phyloP scores from a whole-genome alignment of 495 filamentous ascomycete species.

The Lepidopterella palustris region DNA sequence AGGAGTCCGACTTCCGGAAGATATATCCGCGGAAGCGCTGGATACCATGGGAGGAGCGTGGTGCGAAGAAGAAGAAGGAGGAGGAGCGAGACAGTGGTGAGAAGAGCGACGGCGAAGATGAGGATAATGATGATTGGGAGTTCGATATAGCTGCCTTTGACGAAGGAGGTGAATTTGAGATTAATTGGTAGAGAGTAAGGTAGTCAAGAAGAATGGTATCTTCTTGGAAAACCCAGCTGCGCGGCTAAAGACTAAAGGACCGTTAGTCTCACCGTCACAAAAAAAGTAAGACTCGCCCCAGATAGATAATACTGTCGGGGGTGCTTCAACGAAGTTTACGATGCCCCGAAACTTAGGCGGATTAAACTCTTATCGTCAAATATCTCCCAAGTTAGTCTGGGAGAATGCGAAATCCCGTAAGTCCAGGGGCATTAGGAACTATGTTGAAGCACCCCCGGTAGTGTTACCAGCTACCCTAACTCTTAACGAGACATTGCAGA shows the following conservation, averaged over 20 bases:
- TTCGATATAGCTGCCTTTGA: neutral
- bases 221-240: neutral
- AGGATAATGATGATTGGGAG: neutral
- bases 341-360: neutral
- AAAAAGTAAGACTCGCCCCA: neutral
- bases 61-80: neutral
- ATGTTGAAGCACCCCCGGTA: neutral
- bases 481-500: neutral
- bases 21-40: neutral
- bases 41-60: neutral
- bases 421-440: neutral
- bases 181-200: neutral
- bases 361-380: neutral
- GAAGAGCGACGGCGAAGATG: neutral
- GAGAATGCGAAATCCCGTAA: neutral
- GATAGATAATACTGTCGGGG: neutral
- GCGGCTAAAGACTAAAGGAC: neutral
- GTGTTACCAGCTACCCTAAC: neutral
- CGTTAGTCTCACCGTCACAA: neutral
- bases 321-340: conserved; percentile 1
- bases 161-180: neutral
- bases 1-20: neutral
- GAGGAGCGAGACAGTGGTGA: neutral
- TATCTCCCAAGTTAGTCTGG: neutral
- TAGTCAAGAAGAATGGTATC: neutral